These are phyloP conservation scores for Pichia paraexigua DNA, from an alignment of 805 yeast species.

Conservation along the genomic window DNA sequence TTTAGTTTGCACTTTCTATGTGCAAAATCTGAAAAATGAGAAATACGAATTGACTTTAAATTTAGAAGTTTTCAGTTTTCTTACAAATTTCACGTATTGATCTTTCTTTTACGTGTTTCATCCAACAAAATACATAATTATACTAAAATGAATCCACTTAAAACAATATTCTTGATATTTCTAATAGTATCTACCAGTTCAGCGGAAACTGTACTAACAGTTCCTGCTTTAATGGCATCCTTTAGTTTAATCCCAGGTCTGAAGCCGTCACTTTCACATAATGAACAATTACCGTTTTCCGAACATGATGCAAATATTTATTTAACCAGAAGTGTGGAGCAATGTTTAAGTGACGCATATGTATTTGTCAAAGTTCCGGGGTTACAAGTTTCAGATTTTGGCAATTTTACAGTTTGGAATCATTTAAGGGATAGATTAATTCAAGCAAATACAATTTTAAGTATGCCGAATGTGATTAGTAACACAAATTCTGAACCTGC, in stretches of 20 bases:
- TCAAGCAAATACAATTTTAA: slow-evolving; percentile 52
- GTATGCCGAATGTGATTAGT: slow-evolving; percentile 43
- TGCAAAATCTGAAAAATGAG: background rate
- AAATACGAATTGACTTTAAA: background rate
- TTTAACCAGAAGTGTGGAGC: slow-evolving; percentile 19
- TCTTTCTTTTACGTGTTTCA: background rate
- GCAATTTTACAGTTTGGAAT: slow-evolving; percentile 35
- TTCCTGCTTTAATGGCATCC: slow-evolving; percentile 25
- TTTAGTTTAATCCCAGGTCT: slow-evolving; percentile 24
- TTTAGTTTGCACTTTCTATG: too few relatives aligned
- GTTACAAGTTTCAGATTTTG: slow-evolving; percentile 38
- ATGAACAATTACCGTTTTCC: slow-evolving; percentile 25
- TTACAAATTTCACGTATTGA: background rate
- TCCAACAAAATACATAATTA: background rate
- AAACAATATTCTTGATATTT: background rate
- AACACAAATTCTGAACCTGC: slow-evolving; percentile 17
- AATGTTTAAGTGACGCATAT: slow-evolving; percentile 51
- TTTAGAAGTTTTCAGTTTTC: background rate
- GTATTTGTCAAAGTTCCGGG: slow-evolving; percentile 50
- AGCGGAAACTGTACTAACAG: background rate
- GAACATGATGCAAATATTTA: slow-evolving; percentile 17
- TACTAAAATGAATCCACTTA: background rate
- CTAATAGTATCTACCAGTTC: background rate
- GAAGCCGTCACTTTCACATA: slow-evolving; percentile 22
- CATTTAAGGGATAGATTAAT: slow-evolving; percentile 43